Evolutionary conservation across 305 asterid species (phyloP).

Genomic region (Rubia tinctorum): DNA sequence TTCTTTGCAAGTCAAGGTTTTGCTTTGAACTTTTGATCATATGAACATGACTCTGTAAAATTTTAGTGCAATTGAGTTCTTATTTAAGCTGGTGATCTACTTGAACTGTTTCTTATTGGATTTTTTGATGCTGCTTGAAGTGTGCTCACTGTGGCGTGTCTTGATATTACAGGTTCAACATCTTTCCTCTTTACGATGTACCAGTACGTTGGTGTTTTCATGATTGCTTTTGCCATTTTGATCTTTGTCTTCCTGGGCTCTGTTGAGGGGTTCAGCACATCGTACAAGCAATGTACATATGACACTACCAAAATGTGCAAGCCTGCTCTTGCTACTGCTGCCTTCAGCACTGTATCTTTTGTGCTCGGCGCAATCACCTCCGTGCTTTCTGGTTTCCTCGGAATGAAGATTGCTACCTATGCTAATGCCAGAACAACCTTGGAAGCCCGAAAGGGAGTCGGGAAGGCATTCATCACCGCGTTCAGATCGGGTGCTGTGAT

Average conservation of each 20-base stretch:
- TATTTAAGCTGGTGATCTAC: too few species aligned
- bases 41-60: too few species aligned
- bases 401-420: slow-evolving; percentile 86
- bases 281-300: slow-evolving; percentile 63
- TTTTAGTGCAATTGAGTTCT: too few species aligned
- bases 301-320: slow-evolving; percentile 53
- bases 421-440: slow-evolving; percentile 84
- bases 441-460: slow-evolving; percentile 86
- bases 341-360: slow-evolving; percentile 67
- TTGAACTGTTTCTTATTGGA: too few species aligned
- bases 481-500: slow-evolving; percentile 88
- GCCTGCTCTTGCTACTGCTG: slow-evolving; percentile 84
- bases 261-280: slow-evolving; percentile 70
- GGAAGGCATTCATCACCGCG: slow-evolving; percentile 71
- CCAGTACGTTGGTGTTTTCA: slow-evolving; percentile 71
- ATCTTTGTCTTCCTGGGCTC: slow-evolving; percentile 82
- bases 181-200: slow-evolving; percentile 70
- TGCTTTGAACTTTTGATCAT: background rate
- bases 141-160: slow-evolving; percentile 29
- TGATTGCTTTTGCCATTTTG: slow-evolving; percentile 75
- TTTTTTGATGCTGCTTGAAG: too few species aligned
- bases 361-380: slow-evolving; percentile 83
- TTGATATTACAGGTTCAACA: slow-evolving; percentile 84
- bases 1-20: background rate
- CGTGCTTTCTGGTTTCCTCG: slow-evolving; percentile 75